phyloP scores from a whole-genome alignment of 805 yeast genomes.

The Kodamaea restingae region DNA sequence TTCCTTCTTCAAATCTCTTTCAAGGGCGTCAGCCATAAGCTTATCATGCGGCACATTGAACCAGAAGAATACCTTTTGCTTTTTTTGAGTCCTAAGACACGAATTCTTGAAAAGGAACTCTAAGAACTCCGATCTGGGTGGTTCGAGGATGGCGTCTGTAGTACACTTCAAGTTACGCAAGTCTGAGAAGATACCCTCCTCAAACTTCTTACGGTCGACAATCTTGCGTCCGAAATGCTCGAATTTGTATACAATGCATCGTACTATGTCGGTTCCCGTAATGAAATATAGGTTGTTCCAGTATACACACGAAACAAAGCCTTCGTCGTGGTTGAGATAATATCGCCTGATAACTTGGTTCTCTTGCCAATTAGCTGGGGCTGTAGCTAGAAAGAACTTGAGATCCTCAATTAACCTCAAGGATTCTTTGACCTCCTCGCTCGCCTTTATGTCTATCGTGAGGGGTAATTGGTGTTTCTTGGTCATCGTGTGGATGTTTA shows the following conservation, averaged over 20 bases:
- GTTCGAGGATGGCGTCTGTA: conserved; percentile 80
- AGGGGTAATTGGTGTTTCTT: conserved; percentile 1
- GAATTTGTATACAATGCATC: conserved; percentile 84
- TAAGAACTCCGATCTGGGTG: conserved; percentile 79
- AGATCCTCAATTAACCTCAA: conserved; percentile 67
- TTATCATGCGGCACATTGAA: conserved; percentile 92
- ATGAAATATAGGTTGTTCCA: conserved; percentile 89
- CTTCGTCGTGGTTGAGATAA: conserved; percentile 82
- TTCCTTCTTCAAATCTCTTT: conserved; percentile 85
- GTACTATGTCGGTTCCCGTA: conserved; percentile 94
- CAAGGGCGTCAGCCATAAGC: conserved; percentile 88
- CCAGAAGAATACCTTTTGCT: conserved; percentile 96
- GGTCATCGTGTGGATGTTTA: background rate
- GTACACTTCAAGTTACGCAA: conserved; percentile 82
- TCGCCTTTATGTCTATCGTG: conserved; percentile 7
- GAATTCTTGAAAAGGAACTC: conserved; percentile 80
- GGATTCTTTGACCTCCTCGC: conserved; percentile 39
- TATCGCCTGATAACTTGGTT: conserved; percentile 84
- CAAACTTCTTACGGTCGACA: conserved; percentile 86
- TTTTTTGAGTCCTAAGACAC: conserved; percentile 90
- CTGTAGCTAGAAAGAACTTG: conserved; percentile 84
- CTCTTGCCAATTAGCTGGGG: conserved; percentile 92
- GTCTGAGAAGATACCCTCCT: conserved; percentile 94
- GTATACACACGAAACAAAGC: conserved; percentile 85
- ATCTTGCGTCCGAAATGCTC: conserved; percentile 86